A percentile compares a stretch with the other conserved stretches of the same genome.
These are phyloP conservation scores for Cystobasidiaceae sp. DNA, from an alignment of 1,284 basidiomycete species.

Conservation along the genomic window DNA sequence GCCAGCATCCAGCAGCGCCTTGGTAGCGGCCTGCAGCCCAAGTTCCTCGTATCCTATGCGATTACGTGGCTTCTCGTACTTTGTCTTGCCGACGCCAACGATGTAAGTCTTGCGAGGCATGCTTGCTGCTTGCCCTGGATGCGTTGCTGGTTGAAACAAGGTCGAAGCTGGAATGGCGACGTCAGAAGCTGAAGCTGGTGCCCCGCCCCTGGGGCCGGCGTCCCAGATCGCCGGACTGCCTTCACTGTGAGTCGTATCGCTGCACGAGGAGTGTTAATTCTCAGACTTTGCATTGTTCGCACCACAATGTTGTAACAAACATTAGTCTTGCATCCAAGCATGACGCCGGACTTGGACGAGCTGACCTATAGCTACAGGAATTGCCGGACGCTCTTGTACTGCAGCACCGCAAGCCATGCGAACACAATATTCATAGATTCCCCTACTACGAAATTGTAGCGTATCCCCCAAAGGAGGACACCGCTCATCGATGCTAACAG, in stretches of 20 bases:
- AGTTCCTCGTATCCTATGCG: constrained; percentile 45
- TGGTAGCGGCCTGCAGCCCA: constrained; percentile 68
- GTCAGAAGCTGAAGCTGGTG: neutral
- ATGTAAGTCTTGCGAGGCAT: constrained; percentile 45
- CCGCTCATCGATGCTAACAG: neutral
- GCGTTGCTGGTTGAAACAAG: neutral
- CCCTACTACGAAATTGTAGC: constrained; percentile 29
- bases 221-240: neutral
- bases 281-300: no score
- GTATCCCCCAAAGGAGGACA: neutral
- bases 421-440: constrained; percentile 36
- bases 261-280: no score
- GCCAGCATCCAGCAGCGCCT: constrained; percentile 79
- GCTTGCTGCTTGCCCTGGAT: neutral
- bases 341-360: no score
- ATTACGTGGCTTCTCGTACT: constrained; percentile 71
- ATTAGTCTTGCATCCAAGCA: no score
- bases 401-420: constrained; percentile 34
- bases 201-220: neutral
- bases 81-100: constrained; percentile 70
- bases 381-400: constrained; percentile 4
- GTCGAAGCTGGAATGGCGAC: neutral
- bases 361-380: constrained; percentile 11
- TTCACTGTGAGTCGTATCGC: no score
- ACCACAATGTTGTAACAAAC: no score